Conservation (phyloP, 306 rosid species). For the Dicorynia guianensis region DNA sequence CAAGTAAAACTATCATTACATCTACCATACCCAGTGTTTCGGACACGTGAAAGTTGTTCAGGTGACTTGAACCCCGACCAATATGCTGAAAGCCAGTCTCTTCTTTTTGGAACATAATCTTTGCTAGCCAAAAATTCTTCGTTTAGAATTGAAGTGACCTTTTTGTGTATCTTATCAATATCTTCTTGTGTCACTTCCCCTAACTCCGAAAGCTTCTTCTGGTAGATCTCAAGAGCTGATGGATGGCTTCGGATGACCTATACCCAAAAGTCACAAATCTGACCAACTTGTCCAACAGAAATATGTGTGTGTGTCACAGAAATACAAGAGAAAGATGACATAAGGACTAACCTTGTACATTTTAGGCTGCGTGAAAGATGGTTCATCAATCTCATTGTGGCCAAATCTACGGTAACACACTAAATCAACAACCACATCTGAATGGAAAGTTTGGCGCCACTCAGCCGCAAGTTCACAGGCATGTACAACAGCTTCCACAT, state of each 20-base stretch:
- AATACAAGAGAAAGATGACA: constrained; percentile 1
- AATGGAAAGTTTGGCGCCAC: constrained; percentile 94
- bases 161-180: constrained; percentile 65
- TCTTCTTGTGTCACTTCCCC: constrained; percentile 72
- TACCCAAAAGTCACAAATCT: constrained; percentile 35
- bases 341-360: constrained; percentile 79
- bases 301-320: constrained; percentile 6
- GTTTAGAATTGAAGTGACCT: constrained; percentile 71
- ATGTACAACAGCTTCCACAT: constrained; percentile 85
- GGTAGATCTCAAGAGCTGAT: constrained; percentile 79
- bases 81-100: constrained; percentile 98
- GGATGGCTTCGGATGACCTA: constrained; percentile 89
- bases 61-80: constrained; percentile 99
- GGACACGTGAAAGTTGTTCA: constrained; percentile 84
- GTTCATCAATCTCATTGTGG: constrained; percentile 95
- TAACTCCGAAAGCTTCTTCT: constrained; percentile 75
- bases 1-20: constrained; percentile 18
- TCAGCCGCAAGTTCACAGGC: constrained; percentile 88
- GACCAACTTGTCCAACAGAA: constrained; percentile 26
- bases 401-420: constrained; percentile 95
- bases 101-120: constrained; percentile 74
- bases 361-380: constrained; percentile 94
- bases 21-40: constrained; percentile 80
- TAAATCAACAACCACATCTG: constrained; percentile 86
- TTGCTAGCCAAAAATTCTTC: constrained; percentile 89